Base-by-base conservation (phyloP, 306 rosid genomes). In the Castanea crenata region DNA sequence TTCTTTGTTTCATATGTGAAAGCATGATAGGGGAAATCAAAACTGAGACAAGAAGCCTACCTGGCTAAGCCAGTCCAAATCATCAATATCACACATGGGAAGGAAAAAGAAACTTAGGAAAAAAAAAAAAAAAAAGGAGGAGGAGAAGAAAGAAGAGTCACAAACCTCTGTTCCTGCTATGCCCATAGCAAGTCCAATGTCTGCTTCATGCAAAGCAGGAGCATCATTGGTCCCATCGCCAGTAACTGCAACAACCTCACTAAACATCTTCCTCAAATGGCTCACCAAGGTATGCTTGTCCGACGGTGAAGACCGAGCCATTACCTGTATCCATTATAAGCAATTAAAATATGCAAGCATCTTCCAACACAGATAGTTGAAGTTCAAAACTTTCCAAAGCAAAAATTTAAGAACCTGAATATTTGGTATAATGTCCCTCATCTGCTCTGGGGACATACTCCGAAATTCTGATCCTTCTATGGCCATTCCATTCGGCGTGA, bases 171-270 rank as follows among this genome's bases (percentile, higher is more conserved):
- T 93, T 81, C 99, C 99, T 29, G 97, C 98, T 83, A 95, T 93
- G 76, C 99, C 99, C 99, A 95, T 95, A 59, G 99, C 94, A 81
- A 95, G 97, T 83, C 99, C 99, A 73, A 95, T 95, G 87, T 95
- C 97, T 51, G 99, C 75, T 85, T 95, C 99, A 71, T 80, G 93
- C 89, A 95, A 82, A 73, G 99, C 99, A 74, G 98, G 99, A 65
- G 99, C 99, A 61, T 95, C 99, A 62, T 93, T 93, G 74, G 96
- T 93, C 80, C 99, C 99, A 81, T 95, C 99, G 0, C 99, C 99
- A 44, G 98, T 95, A 73, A 95, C 99, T 35, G 99, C 98, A 59
- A 95, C 97, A 51, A 95, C 93, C 88, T 95, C 99, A 8, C 83
- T 89, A 76, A 94, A 92, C 86, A 78, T 83, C 38, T 59, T 81